Percentiles rank a stretch among this genome's conserved stretches.
These are phyloP conservation scores for Brasilioporus rufonigricans DNA, from an alignment of 768 basidiomycete species.

Conservation along the genomic window DNA sequence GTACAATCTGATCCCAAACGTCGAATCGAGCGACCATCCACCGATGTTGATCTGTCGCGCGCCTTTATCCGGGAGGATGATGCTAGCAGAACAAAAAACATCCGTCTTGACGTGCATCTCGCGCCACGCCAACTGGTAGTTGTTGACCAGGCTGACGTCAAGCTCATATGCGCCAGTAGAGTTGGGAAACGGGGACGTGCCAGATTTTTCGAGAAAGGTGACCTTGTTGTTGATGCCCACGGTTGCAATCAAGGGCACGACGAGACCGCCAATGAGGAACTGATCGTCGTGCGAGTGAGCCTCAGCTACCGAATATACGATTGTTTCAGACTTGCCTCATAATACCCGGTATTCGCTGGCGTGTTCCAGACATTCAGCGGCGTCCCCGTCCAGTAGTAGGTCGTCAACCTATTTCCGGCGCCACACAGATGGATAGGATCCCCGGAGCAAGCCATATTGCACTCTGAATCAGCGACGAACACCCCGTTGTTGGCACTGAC, in stretches of 20 bases:
- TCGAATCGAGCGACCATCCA: conserved; percentile 66
- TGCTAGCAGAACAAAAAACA: conserved; percentile 74
- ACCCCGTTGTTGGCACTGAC: conserved; percentile 38
- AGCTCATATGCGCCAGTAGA: conserved; percentile 80
- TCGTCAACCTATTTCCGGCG: conserved; percentile 48
- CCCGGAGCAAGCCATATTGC: conserved; percentile 58
- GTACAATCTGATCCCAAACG: conserved; percentile 71
- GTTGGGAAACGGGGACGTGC: conserved; percentile 60
- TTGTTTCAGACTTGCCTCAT: conserved; percentile 51
- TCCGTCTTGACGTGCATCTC: conserved; percentile 75
- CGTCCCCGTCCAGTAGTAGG: conserved; percentile 52
- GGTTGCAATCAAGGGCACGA: conserved; percentile 72
- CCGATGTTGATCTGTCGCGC: conserved; percentile 36
- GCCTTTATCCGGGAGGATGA: conserved; percentile 73
- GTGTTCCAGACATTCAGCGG: conserved; percentile 60
- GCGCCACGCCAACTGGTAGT: conserved; percentile 57
- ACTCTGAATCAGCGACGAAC: conserved; percentile 36
- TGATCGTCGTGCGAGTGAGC: conserved; percentile 16
- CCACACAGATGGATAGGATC: conserved; percentile 72
- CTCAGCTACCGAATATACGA: not conserved
- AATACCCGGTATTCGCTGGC: conserved; percentile 62
- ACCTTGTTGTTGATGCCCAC: conserved; percentile 82
- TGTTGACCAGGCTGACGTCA: conserved; percentile 54
- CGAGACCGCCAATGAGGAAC: conserved; percentile 54
- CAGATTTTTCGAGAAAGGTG: conserved; percentile 72